Percentiles rank a stretch among this genome's conserved stretches.
Evolutionary conservation across 2,329 filamentous ascomycete genomes (phyloP).

Genomic region (Amylocarpus encephaloides): DNA sequence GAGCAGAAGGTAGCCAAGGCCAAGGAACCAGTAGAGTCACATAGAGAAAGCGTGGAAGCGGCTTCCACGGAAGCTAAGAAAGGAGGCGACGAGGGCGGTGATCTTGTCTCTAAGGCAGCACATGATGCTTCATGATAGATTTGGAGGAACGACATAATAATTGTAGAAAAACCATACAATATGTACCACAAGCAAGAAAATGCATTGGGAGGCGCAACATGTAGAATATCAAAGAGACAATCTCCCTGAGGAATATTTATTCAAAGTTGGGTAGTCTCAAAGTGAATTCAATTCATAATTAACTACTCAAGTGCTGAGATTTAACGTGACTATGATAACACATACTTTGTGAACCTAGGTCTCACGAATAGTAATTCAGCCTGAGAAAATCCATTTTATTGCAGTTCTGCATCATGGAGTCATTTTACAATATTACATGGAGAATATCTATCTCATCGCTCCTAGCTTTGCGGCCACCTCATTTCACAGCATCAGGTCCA

Average conservation of each 20-base stretch:
- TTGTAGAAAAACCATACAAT: constrained; percentile 25
- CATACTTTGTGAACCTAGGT: no score
- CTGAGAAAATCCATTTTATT: constrained; percentile 2
- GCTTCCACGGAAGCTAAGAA: neutral
- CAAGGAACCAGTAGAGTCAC: neutral
- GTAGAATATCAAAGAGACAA: constrained; percentile 18
- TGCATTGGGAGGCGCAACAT: constrained; percentile 16
- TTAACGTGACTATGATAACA: no score
- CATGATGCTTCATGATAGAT: constrained; percentile 36
- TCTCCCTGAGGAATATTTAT: constrained; percentile 7
- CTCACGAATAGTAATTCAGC: neutral
- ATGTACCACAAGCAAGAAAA: constrained; percentile 18
- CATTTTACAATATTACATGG: constrained; percentile 14
- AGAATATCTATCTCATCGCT: constrained; percentile 13
- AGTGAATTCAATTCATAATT: no score
- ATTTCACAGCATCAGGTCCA: constrained; percentile 76
- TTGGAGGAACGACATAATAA: constrained; percentile 3
- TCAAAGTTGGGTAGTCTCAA: no score
- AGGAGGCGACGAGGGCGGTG: neutral
- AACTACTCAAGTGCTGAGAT: no score
- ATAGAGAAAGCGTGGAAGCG: neutral
- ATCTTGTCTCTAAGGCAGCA: constrained; percentile 34
- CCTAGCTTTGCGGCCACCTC: neutral
- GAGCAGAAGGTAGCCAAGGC: neutral
- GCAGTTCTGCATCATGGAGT: constrained; percentile 5